Percentiles rank a stretch among this genome's conserved stretches.
These are phyloP conservation scores for Backusella tarrabulga DNA, from an alignment of 192 early-diverging fungal genomes.

Conservation along the genomic window DNA sequence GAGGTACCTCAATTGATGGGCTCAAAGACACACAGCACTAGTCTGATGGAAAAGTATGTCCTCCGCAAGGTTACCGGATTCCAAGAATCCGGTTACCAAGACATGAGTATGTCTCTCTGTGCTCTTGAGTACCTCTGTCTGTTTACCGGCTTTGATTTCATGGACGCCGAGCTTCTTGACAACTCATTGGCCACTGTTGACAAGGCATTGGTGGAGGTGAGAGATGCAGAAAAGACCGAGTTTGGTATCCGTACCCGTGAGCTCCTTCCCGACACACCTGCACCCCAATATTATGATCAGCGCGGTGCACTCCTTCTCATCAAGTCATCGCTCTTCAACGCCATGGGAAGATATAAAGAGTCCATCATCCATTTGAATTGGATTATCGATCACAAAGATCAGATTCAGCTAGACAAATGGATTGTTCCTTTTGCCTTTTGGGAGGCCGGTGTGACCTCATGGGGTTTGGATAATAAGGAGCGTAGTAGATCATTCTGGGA, in stretches of 20 bases:
- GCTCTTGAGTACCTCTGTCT: conserved; percentile 47
- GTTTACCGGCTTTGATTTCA: conserved; percentile 43
- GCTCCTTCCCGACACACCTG: conserved; percentile 14
- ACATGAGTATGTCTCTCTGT: conserved; percentile 40
- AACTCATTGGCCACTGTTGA: conserved; percentile 23
- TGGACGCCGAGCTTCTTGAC: conserved; percentile 33
- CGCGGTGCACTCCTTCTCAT: conserved; percentile 44
- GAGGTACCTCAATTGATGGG: conserved; percentile 36
- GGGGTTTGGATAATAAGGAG: conserved; percentile 31
- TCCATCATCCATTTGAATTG: conserved; percentile 42
- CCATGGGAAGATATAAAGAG: conserved; percentile 36
- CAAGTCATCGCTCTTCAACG: conserved; percentile 46
- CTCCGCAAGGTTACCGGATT: conserved; percentile 42
- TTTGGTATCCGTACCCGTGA: conserved; percentile 26
- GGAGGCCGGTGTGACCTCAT: conserved; percentile 44
- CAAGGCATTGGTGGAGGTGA: conserved; percentile 26
- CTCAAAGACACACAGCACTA: conserved; percentile 39
- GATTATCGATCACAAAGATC: conserved; percentile 44
- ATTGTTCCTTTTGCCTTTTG: conserved; percentile 50
- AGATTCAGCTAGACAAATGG: conserved; percentile 44
- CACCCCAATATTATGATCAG: conserved; percentile 33
- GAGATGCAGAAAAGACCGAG: conserved; percentile 28
- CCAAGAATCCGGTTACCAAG: conserved; percentile 42
- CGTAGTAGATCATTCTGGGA: conserved; percentile 44
- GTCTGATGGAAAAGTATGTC: conserved; percentile 47